Percentiles rank a stretch among this genome's conserved stretches.
phyloP scores from a whole-genome alignment of 257 asterid genomes.

The Salvia rosmarinus region DNA sequence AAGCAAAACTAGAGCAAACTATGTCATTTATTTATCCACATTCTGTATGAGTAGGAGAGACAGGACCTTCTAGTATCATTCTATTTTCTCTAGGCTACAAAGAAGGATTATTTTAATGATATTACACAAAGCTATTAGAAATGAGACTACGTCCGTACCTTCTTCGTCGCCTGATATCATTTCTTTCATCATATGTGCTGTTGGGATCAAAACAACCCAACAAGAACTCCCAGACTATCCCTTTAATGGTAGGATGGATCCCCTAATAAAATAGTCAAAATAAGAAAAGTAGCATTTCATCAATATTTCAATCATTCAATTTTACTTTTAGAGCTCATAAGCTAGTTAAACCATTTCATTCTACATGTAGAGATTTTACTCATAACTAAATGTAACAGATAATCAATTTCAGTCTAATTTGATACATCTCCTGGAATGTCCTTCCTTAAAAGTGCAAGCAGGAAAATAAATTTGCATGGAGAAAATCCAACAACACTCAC shows the following conservation, averaged over 20 bases:
- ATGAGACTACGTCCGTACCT: constrained; percentile 54
- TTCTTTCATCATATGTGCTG: constrained; percentile 75
- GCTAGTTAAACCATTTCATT: background rate
- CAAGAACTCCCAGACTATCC: constrained; percentile 93
- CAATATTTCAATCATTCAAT: constrained; percentile 11
- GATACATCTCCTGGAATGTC: constrained; percentile 16
- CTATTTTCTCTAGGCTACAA: constrained; percentile 10
- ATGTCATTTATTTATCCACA: background rate
- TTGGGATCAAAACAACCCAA: constrained; percentile 93
- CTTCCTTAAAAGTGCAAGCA: constrained; percentile 21
- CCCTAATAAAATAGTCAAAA: constrained; percentile 56
- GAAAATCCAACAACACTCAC: background rate
- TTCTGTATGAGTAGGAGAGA: constrained; percentile 3
- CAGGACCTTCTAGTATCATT: constrained; percentile 1
- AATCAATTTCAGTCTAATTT: constrained; percentile 17
- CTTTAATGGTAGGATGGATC: constrained; percentile 90
- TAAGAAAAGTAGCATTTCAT: constrained; percentile 34
- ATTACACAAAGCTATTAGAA: constrained; percentile 4
- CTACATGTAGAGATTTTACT: background rate
- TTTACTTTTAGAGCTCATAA: constrained; percentile 7
- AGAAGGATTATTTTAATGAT: constrained; percentile 12
- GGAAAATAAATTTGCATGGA: background rate
- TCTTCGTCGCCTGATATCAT: constrained; percentile 62
- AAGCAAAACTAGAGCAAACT: constrained; percentile 16
- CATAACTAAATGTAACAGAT: constrained; percentile 17